Base-by-base conservation (phyloP, 2,329 filamentous ascomycete species). In the Septoria linicola region DNA sequence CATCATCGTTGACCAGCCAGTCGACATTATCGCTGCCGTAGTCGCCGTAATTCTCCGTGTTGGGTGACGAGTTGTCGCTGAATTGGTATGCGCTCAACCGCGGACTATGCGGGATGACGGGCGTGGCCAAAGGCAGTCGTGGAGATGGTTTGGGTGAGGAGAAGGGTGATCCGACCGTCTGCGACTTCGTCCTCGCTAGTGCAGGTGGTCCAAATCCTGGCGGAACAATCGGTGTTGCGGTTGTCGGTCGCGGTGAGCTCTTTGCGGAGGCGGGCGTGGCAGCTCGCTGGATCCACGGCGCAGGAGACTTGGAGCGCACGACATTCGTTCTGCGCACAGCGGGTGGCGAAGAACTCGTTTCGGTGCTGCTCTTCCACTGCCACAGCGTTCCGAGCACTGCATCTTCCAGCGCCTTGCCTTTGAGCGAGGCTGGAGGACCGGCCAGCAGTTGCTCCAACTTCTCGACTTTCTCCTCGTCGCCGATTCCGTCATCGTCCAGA, bases 81-180 rank as follows among this genome's bases (percentile, higher is more conserved):
- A 96, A 96, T 70, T 96, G 89, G 73, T 97, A 99, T 47, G 91
- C 89, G 73, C 95, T 96, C 58, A 97, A 73, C 67, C 82, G 95
- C 32, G 93, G 93, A 63, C 91, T 96, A 70, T 97, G 89, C 3
- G 93, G 93, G 63, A 97, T 96, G 44, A 81, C 82, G 19, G 93
- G 93, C 41, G 89, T 92, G 7, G 90, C 89, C 67, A 95, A 87
- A 36, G 89, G 89, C 48, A 97, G 83, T 58, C 92, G 84, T 23
- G 93, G 93, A 11, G 92, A 97, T 10, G 93, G 91, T 44, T 91
- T 86, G 23, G 93, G 93, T 8, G 92, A 97, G 31, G 88, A 89
- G 70, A 97, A 97, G 1, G 93, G 93, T 31, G 92, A 97, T 8
- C 51, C 57, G 4, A 84, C 88, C 25, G 84, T 85, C 11, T 79